Percentiles rank a stretch among this genome's conserved stretches.
Evolutionary conservation across 1,284 basidiomycete species (phyloP).

Genomic region (Puccinia horiana): DNA sequence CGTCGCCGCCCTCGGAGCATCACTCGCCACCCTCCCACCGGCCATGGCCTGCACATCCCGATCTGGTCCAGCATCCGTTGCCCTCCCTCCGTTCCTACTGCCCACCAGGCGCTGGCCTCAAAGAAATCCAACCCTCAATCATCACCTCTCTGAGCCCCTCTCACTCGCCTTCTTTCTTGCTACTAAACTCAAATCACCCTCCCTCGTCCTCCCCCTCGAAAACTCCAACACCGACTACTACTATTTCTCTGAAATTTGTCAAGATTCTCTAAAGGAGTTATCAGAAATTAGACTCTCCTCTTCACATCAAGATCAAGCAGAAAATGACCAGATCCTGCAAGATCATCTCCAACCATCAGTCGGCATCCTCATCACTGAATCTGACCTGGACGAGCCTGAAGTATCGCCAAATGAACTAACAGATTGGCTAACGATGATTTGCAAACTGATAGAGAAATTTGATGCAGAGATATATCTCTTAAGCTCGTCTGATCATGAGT

Average conservation of each 20-base stretch:
- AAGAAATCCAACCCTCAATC: not conserved
- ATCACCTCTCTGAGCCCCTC: not conserved
- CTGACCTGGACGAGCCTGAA: not conserved
- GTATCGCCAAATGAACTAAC: not conserved
- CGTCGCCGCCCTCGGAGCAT: not conserved
- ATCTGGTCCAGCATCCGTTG: not conserved
- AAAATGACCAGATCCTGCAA: not conserved
- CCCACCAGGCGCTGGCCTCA: constrained; percentile 19
- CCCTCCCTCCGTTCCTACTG: constrained; percentile 1
- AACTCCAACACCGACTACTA: not conserved
- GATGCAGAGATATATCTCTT: constrained; percentile 19
- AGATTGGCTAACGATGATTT: not conserved
- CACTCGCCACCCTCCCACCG: not conserved
- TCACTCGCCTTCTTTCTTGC: not conserved
- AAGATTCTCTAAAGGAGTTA: not conserved
- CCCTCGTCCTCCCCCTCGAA: constrained; percentile 1
- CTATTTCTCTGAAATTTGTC: constrained; percentile 21
- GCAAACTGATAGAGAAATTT: not conserved
- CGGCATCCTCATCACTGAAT: not conserved
- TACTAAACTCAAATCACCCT: not conserved
- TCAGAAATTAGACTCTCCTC: not conserved
- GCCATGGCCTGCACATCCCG: constrained; percentile 8
- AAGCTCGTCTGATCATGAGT: not conserved
- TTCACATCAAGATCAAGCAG: not conserved
- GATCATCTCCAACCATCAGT: not conserved